Percentiles rank a stretch among this genome's conserved stretches.
Evolutionary conservation across 2,329 filamentous ascomycete species (phyloP).

Genomic region (Trichoderma hamatum): DNA sequence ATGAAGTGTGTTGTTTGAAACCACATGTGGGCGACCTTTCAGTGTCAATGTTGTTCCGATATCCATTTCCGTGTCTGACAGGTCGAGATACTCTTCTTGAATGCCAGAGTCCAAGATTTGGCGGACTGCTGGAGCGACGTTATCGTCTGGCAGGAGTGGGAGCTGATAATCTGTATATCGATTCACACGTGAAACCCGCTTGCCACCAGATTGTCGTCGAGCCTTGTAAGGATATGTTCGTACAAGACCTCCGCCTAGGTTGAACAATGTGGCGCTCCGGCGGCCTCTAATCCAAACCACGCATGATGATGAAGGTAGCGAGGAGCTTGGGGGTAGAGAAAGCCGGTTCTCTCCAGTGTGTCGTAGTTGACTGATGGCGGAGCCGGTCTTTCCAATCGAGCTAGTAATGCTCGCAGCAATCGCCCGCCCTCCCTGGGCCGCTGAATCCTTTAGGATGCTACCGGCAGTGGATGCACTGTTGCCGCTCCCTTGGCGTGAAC

Average conservation of each 20-base stretch:
- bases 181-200: constrained; percentile 56
- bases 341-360: constrained; percentile 77
- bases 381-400: constrained; percentile 74
- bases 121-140: constrained; percentile 59
- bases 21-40: constrained; percentile 45
- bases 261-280: constrained; percentile 64
- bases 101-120: constrained; percentile 55
- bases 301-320: constrained; percentile 59
- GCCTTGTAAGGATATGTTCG: constrained; percentile 65
- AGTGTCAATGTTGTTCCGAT: constrained; percentile 58
- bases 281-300: constrained; percentile 67
- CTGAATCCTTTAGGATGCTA: constrained; percentile 58
- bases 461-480: constrained; percentile 42
- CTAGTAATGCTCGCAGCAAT: constrained; percentile 74
- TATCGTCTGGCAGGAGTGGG: constrained; percentile 62
- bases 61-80: constrained; percentile 57
- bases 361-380: constrained; percentile 68
- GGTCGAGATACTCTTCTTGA: constrained; percentile 58
- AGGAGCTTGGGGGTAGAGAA: constrained; percentile 62
- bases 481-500: constrained; percentile 56
- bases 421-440: constrained; percentile 70
- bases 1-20: constrained; percentile 38
- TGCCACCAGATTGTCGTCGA: constrained; percentile 57
- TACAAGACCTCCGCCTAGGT: constrained; percentile 67
- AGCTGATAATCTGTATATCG: constrained; percentile 70